Conservation (phyloP, 129 eudicot genomes). For the Daucus carota region DH1_v3.0 NC_030385.2:151001-151500, state of each 20-base stretch:
- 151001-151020: conserved; percentile 8
- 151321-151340: no score
- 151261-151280: background rate
- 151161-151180: background rate
- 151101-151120: background rate
- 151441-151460: background rate
- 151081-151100: no score
- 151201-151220: background rate
- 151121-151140: background rate
- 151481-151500: background rate
- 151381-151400: background rate
- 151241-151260: background rate
- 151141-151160: background rate
- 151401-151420: background rate
- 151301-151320: background rate
- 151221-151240: background rate
- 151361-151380: background rate
- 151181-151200: background rate
- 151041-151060: conserved; percentile 17
- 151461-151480: background rate
- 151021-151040: conserved; percentile 8
- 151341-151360: background rate
- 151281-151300: background rate
- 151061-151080: conserved; percentile 14
- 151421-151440: background rate